These are phyloP conservation scores for Penicillium tannophilum DNA, from an alignment of 495 filamentous ascomycete species.

Conservation along the genomic window DNA sequence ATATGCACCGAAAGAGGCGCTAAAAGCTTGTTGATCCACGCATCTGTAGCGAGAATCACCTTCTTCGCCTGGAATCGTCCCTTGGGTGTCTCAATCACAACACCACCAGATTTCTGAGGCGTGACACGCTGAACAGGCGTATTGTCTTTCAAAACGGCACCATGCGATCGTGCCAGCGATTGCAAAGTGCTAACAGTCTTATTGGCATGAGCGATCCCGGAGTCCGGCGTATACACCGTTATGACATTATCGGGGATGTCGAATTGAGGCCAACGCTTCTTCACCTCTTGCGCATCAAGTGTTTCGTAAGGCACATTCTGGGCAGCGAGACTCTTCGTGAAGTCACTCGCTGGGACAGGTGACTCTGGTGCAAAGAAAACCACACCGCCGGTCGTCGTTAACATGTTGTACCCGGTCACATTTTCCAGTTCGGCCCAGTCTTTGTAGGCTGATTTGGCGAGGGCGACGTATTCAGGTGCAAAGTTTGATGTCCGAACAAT, in stretches of 20 bases:
- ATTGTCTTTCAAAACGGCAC: slow-evolving; percentile 28
- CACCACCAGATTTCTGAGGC: slow-evolving; percentile 19
- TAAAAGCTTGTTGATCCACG: slow-evolving; percentile 34
- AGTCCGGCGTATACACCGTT: slow-evolving; percentile 30
- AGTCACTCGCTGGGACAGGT: slow-evolving; percentile 12
- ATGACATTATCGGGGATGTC: slow-evolving; percentile 26
- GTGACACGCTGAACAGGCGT: slow-evolving; percentile 27
- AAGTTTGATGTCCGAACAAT: slow-evolving; percentile 24
- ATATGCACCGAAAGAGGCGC: slow-evolving; percentile 28
- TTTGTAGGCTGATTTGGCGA: slow-evolving; percentile 23
- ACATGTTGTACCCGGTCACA: slow-evolving; percentile 15
- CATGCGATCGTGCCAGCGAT: slow-evolving; percentile 22
- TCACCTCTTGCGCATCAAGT: slow-evolving; percentile 27
- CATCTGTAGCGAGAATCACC: slow-evolving; percentile 32
- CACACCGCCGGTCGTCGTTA: slow-evolving; percentile 21
- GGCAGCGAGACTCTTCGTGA: slow-evolving; percentile 18
- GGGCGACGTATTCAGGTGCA: slow-evolving; percentile 15
- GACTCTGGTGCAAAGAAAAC: slow-evolving; percentile 28
- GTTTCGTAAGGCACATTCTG: slow-evolving; percentile 29
- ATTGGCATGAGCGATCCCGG: slow-evolving; percentile 29
- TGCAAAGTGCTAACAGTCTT: slow-evolving; percentile 28
- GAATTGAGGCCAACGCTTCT: slow-evolving; percentile 33
- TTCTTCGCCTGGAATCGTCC: slow-evolving; percentile 26
- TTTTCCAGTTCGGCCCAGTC: slow-evolving; percentile 26
- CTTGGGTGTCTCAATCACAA: slow-evolving; percentile 29